Evolutionary conservation across 2,329 filamentous ascomycete species (phyloP).

Genomic region (Furcasterigmium furcatum): DNA sequence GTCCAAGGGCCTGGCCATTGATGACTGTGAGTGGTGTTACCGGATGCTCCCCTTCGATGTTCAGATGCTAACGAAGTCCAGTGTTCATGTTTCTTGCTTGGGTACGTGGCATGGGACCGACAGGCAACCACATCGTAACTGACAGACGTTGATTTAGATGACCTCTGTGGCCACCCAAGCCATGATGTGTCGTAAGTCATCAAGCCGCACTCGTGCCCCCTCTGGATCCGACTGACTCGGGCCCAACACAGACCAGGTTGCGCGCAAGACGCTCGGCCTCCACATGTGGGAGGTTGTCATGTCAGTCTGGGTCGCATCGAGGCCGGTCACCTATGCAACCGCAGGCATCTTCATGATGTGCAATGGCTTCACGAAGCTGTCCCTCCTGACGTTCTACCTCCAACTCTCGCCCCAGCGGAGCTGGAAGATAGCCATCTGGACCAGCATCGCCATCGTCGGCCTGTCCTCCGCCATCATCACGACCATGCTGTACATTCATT

Average conservation of each 20-base stretch:
- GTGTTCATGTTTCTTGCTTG: conserved; percentile 11
- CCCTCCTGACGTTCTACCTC: conserved; percentile 33
- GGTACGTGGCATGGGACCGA: conserved; percentile 2
- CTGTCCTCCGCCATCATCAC: conserved; percentile 26
- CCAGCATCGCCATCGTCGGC: conserved; percentile 21
- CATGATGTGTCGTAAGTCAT: conserved; percentile 1
- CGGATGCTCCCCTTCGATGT: too few species aligned
- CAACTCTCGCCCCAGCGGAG: conserved; percentile 28
- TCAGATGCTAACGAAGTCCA: not conserved
- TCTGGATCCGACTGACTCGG: too few species aligned
- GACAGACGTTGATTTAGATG: not conserved
- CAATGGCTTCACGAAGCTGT: conserved; percentile 30
- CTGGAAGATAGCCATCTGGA: conserved; percentile 26
- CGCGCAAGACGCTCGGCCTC: not conserved
- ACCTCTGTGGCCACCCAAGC: conserved; percentile 6
- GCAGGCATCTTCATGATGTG: conserved; percentile 28
- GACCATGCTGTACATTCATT: conserved; percentile 31
- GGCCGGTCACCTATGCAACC: conserved; percentile 13
- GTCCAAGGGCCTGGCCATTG: conserved; percentile 13
- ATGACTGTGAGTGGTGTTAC: conserved; percentile 13
- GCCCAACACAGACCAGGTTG: not conserved
- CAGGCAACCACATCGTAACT: not conserved
- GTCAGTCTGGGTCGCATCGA: too few species aligned
- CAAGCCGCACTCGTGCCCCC: too few species aligned
- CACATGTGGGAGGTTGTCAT: conserved; percentile 9